These are phyloP conservation scores for Plasmodium inui DNA, from an alignment of 169 alveolate species.

Conservation along the genomic window DNA sequence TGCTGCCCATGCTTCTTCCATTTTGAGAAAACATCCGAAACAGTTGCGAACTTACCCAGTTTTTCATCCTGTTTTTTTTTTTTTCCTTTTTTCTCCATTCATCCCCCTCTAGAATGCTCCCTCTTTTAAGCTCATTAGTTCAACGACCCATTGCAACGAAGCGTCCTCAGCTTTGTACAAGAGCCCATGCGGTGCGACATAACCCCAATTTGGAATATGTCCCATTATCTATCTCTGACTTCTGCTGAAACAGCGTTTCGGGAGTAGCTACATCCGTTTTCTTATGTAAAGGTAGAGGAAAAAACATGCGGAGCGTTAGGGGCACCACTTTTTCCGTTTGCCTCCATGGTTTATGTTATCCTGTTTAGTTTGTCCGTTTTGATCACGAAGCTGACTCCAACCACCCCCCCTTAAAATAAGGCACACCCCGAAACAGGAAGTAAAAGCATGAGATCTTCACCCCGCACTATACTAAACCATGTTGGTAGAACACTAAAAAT, in stretches of 20 bases:
- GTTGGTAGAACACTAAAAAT: slow-evolving; percentile 67
- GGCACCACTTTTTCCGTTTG: neutral
- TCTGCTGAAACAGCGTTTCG: neutral
- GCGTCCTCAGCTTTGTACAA: neutral
- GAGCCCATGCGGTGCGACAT: neutral
- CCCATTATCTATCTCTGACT: neutral
- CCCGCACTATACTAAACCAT: slow-evolving; percentile 14
- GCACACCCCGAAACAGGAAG: neutral
- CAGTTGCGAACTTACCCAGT: neutral
- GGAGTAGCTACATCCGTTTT: neutral
- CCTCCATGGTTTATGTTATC: neutral
- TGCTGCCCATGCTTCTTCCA: neutral
- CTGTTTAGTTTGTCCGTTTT: neutral
- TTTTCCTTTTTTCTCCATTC: neutral
- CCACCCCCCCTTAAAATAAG: neutral
- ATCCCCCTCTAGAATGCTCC: neutral
- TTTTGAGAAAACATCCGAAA: neutral
- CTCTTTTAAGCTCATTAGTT: neutral
- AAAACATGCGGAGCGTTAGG: neutral
- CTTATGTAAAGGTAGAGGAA: neutral
- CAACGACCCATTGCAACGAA: neutral
- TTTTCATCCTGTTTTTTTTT: neutral
- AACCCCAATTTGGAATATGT: neutral
- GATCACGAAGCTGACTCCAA: neutral
- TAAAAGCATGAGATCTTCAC: slow-evolving; percentile 53